Evolutionary conservation across 345 rosid species (phyloP).

Genomic region (Syzygium aromaticum): DNA sequence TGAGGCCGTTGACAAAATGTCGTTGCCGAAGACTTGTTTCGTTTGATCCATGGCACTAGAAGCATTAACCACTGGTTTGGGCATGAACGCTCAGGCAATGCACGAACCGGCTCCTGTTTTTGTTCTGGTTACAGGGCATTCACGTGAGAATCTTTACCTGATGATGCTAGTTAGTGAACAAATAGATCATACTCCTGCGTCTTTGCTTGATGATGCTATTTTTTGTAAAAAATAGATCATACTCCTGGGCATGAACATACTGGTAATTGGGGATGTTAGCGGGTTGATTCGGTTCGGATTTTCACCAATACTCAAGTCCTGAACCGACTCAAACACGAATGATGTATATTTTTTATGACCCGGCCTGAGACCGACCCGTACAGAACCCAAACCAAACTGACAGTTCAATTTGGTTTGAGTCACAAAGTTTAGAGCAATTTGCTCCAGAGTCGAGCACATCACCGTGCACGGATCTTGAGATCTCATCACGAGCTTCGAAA

Average conservation of each 20-base stretch:
- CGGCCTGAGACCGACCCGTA: background rate
- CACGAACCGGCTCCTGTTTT: background rate
- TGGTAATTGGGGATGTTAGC: too few relatives aligned
- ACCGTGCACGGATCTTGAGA: background rate
- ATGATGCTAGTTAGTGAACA: too few relatives aligned
- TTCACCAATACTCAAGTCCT: background rate
- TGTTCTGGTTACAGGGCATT: background rate
- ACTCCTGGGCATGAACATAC: too few relatives aligned
- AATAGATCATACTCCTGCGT: too few relatives aligned
- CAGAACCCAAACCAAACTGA: background rate
- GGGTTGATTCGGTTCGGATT: too few relatives aligned
- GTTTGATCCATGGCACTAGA: background rate
- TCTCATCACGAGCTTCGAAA: background rate
- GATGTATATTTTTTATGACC: background rate
- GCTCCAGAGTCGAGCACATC: background rate
- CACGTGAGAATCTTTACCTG: background rate
- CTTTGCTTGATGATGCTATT: too few relatives aligned
- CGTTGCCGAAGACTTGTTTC: background rate
- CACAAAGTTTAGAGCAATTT: background rate
- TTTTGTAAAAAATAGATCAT: too few relatives aligned
- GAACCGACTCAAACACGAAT: background rate
- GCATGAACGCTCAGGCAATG: background rate
- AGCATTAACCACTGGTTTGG: background rate
- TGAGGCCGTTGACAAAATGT: background rate
- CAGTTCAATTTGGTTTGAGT: background rate